Conservation (phyloP, 2,329 filamentous ascomycete genomes). For the Verticillium isaacii region DNA sequence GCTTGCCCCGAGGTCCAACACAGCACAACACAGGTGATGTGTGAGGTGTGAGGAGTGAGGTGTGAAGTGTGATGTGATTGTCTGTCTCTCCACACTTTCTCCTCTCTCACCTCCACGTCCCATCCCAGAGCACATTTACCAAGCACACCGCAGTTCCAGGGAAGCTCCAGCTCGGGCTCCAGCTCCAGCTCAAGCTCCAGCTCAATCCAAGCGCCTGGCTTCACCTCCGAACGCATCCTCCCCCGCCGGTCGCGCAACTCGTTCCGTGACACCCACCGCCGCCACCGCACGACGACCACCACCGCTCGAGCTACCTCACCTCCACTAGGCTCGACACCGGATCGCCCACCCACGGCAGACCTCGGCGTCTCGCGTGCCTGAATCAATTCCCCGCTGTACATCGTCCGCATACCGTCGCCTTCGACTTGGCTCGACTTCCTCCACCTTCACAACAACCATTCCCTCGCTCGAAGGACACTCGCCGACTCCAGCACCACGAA, state of each 20-base stretch:
- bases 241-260: constrained; percentile 7
- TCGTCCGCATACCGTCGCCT: not conserved
- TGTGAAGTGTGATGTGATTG: not conserved
- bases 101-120: constrained; percentile 23
- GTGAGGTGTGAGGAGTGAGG: no score
- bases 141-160: not conserved
- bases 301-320: not conserved
- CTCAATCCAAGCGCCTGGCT: not conserved
- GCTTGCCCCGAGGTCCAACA: not conserved
- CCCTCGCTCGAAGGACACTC: not conserved
- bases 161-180: not conserved
- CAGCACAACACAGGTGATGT: not conserved
- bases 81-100: constrained; percentile 17
- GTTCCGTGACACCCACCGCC: constrained; percentile 12
- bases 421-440: not conserved
- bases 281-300: not conserved
- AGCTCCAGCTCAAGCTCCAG: constrained; percentile 4
- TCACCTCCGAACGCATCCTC: not conserved
- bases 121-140: constrained; percentile 14
- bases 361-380: not conserved
- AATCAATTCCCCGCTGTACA: not conserved
- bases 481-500: not conserved
- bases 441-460: not conserved
- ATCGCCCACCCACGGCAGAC: not conserved
- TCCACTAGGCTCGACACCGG: not conserved